Evolutionary conservation across 805 yeast genomes (phyloP).

Genomic region (Barnettozyma sucrosica): DNA sequence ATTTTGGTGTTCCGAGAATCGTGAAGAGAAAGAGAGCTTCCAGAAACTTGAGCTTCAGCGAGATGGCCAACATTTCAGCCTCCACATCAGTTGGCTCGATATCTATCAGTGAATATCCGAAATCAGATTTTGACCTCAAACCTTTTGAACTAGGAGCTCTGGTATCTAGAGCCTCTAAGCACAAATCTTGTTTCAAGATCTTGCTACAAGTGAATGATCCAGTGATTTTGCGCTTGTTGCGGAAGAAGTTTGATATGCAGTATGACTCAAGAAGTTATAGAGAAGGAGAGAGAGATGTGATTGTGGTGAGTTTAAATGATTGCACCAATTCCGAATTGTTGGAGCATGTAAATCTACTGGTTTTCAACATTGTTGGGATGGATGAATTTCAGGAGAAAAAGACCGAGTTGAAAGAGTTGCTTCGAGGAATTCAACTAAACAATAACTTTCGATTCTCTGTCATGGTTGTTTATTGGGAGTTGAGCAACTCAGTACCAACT

Average conservation of each 20-base stretch:
- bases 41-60: background rate
- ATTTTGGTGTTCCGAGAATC: slow-evolving; percentile 30
- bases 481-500: background rate
- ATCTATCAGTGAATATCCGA: background rate
- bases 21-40: slow-evolving; percentile 21
- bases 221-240: slow-evolving; percentile 28
- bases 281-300: slow-evolving; percentile 1
- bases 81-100: slow-evolving; percentile 4
- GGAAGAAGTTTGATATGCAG: slow-evolving; percentile 28
- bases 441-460: slow-evolving; percentile 30
- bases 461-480: slow-evolving; percentile 34
- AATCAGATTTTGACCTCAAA: slow-evolving; percentile 18
- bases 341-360: slow-evolving; percentile 28
- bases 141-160: slow-evolving; percentile 23
- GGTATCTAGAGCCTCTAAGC: slow-evolving; percentile 5
- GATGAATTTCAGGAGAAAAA: slow-evolving; percentile 29
- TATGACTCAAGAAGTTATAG: slow-evolving; percentile 4
- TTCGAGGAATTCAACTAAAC: slow-evolving; percentile 30
- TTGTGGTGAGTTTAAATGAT: slow-evolving; percentile 23
- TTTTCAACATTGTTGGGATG: slow-evolving; percentile 35
- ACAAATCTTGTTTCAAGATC: slow-evolving; percentile 8
- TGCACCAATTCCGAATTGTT: slow-evolving; percentile 24
- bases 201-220: slow-evolving; percentile 21
- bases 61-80: slow-evolving; percentile 5
- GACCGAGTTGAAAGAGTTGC: slow-evolving; percentile 26